Conservation (phyloP, 345 rosid genomes). For the Pugionium dolabratum region DNA sequence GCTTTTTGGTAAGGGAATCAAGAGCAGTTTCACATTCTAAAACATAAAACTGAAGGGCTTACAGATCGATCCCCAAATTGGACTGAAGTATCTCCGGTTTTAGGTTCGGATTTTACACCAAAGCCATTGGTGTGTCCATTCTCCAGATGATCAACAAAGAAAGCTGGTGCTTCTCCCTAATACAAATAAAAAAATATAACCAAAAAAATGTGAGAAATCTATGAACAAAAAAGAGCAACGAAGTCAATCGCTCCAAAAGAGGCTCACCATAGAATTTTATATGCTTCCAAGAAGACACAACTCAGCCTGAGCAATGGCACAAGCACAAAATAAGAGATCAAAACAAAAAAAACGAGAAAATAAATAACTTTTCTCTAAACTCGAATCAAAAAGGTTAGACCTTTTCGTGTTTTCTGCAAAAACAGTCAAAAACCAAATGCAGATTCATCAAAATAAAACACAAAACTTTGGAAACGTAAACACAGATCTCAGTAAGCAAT, state of each 20-base stretch:
- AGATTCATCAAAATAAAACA: constrained; percentile 25
- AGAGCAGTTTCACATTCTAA: not conserved
- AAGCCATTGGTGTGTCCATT: constrained; percentile 50
- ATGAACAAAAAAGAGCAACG: constrained; percentile 31
- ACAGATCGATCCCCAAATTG: constrained; percentile 59
- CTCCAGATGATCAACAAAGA: constrained; percentile 46
- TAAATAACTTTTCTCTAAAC: constrained; percentile 4
- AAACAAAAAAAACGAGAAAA: constrained; percentile 27
- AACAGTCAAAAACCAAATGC: constrained; percentile 30
- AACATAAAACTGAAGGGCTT: constrained; percentile 31
- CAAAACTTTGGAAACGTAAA: constrained; percentile 29
- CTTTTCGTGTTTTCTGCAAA: constrained; percentile 6
- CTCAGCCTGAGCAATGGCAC: constrained; percentile 64
- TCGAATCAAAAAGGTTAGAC: constrained; percentile 11
- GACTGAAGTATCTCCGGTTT: constrained; percentile 42
- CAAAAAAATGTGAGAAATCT: constrained; percentile 28
- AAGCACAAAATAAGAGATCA: constrained; percentile 39
- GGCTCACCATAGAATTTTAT: constrained; percentile 83
- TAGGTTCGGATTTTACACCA: constrained; percentile 48
- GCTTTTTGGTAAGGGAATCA: too few relatives aligned
- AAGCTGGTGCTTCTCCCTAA: constrained; percentile 86
- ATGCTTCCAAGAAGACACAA: constrained; percentile 56
- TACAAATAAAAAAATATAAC: constrained; percentile 35
- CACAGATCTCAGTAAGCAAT: constrained; percentile 33
- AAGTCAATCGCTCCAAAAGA: constrained; percentile 40